Evolutionary conservation across 768 basidiomycete genomes (phyloP).

Genomic region (Boletus pseudo-olivaceus): DNA sequence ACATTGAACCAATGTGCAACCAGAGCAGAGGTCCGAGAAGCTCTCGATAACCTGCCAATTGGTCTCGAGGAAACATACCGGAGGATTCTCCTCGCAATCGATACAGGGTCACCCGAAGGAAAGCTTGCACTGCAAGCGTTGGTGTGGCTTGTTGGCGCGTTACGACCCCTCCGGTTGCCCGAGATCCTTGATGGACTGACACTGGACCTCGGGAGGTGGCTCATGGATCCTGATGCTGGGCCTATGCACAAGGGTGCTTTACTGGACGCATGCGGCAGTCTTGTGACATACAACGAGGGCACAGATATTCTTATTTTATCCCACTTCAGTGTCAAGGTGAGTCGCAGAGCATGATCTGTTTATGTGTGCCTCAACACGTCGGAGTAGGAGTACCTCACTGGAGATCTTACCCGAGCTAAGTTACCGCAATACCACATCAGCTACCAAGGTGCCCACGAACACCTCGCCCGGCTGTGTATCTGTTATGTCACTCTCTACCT

Average conservation of each 20-base stretch:
- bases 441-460: neutral
- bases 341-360: neutral
- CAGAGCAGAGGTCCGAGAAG: conserved; percentile 4
- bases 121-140: conserved; percentile 9
- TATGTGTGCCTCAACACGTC: neutral
- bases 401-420: neutral
- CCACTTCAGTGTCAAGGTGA: conserved; percentile 16
- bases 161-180: conserved; percentile 11
- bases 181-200: conserved; percentile 14
- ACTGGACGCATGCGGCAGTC: conserved; percentile 13
- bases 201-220: conserved; percentile 3
- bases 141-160: conserved; percentile 16
- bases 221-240: conserved; percentile 2
- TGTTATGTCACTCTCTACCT: conserved; percentile 2
- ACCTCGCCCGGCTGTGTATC: conserved; percentile 5
- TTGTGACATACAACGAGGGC: conserved; percentile 13
- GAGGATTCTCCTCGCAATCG: conserved; percentile 16
- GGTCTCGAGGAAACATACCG: conserved; percentile 22
- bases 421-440: conserved; percentile 7
- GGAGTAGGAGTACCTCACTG: conserved; percentile 14
- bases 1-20: conserved; percentile 3
- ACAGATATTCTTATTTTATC: neutral
- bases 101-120: neutral
- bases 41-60: conserved; percentile 13
- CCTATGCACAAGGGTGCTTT: conserved; percentile 6